These are phyloP conservation scores for Ustilago curta DNA, from an alignment of 1,284 basidiomycete genomes.

Conservation along the genomic window DNA sequence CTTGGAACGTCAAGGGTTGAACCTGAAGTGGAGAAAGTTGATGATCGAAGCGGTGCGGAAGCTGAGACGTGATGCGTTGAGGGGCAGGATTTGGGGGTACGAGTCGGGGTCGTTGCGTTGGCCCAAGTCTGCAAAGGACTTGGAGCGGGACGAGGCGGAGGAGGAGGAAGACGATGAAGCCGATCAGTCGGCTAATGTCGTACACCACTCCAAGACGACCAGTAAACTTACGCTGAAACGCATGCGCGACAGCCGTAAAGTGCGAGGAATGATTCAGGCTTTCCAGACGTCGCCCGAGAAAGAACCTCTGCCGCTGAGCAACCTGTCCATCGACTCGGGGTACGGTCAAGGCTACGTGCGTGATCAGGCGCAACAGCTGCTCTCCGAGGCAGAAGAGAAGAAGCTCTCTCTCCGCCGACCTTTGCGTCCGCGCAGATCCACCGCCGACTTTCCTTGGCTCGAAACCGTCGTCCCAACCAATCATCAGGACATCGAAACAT, in stretches of 20 bases:
- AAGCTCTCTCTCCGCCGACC: constrained; percentile 41
- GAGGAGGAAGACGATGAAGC: constrained; percentile 16
- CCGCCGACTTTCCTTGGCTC: constrained; percentile 48
- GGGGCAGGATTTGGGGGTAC: constrained; percentile 61
- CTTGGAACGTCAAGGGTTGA: constrained; percentile 57
- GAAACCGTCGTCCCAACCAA: constrained; percentile 11
- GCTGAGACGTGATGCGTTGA: constrained; percentile 55
- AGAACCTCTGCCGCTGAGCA: constrained; percentile 21
- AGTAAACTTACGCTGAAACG: constrained; percentile 59
- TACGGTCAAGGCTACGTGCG: constrained; percentile 54
- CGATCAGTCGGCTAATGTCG: constrained; percentile 22
- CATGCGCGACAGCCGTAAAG: constrained; percentile 57
- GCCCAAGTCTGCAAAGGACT: constrained; percentile 39
- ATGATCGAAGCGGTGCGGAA: constrained; percentile 62
- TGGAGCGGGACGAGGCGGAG: constrained; percentile 29
- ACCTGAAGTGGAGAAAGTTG: constrained; percentile 60
- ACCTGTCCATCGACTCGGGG: constrained; percentile 26
- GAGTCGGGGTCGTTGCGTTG: constrained; percentile 40
- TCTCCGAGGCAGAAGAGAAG: constrained; percentile 44
- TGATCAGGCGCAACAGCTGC: constrained; percentile 49
- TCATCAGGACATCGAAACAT: constrained; percentile 38
- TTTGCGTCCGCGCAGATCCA: constrained; percentile 36
- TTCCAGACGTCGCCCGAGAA: constrained; percentile 51
- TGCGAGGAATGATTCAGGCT: constrained; percentile 56
- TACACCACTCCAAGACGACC: constrained; percentile 31